A percentile compares a stretch with the other conserved stretches of the same genome.
Evolutionary conservation across 2,329 filamentous ascomycete species (phyloP).

Genomic region (Simplicillium sp.): DNA sequence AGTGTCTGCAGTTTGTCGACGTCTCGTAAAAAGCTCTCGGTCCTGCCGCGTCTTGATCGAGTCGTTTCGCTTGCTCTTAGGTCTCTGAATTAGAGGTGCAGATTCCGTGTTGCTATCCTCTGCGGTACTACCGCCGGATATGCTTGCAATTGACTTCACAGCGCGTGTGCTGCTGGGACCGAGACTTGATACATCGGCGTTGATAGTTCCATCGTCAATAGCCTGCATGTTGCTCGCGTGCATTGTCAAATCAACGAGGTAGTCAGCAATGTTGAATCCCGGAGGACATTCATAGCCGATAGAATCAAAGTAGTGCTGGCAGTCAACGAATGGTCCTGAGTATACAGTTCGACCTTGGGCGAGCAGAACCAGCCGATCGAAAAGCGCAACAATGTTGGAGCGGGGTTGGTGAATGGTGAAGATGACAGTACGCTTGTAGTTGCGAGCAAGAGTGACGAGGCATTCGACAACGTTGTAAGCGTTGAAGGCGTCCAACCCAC

Average conservation of each 20-base stretch:
- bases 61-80: slow-evolving; percentile 61
- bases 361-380: slow-evolving; percentile 85
- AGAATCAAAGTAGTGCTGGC: slow-evolving; percentile 85
- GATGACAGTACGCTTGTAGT: slow-evolving; percentile 91
- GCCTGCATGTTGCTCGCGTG: slow-evolving; percentile 62
- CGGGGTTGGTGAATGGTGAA: slow-evolving; percentile 98
- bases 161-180: slow-evolving; percentile 80
- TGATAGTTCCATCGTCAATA: slow-evolving; percentile 41
- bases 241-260: slow-evolving; percentile 95
- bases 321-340: slow-evolving; percentile 80
- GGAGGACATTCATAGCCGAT: slow-evolving; percentile 90
- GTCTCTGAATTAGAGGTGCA: slow-evolving; percentile 53
- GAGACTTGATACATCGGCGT: slow-evolving; percentile 52
- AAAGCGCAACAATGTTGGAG: slow-evolving; percentile 95
- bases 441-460: slow-evolving; percentile 87
- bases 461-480: slow-evolving; percentile 98
- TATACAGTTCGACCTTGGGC: slow-evolving; percentile 87
- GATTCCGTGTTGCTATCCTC: slow-evolving; percentile 43
- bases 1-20: slow-evolving; percentile 53
- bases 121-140: slow-evolving; percentile 65
- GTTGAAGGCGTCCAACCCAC: slow-evolving; percentile 91
- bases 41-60: slow-evolving; percentile 84
- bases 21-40: slow-evolving; percentile 79
- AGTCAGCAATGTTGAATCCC: slow-evolving; percentile 98
- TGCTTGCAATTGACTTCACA: slow-evolving; percentile 82